Percentiles rank a stretch among this genome's conserved stretches.
phyloP scores from a whole-genome alignment of 2,329 filamentous ascomycete genomes.

The Periconia sp. region DNA sequence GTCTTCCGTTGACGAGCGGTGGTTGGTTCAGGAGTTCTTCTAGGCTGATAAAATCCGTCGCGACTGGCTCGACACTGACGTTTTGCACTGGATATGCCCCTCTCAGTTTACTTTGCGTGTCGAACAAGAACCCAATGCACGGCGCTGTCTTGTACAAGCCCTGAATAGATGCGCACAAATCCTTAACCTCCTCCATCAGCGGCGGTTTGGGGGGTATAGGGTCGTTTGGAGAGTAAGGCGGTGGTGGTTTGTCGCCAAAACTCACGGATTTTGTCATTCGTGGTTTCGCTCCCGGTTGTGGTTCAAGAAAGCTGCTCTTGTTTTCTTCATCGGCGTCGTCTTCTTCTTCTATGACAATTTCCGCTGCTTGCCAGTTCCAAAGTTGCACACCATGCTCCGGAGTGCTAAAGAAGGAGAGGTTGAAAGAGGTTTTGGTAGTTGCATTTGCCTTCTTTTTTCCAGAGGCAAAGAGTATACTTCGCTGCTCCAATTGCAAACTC shows the following conservation, averaged over 20 bases:
- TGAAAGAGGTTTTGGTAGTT: slow-evolving; percentile 31
- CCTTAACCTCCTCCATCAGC: slow-evolving; percentile 33
- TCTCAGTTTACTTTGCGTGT: slow-evolving; percentile 32
- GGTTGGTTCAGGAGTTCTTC: slow-evolving; percentile 32
- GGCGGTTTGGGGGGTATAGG: slow-evolving; percentile 10
- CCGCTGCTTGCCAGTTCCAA: slow-evolving; percentile 37
- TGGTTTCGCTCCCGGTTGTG: slow-evolving; percentile 1
- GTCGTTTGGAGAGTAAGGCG: slow-evolving; percentile 33
- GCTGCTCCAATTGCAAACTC: slow-evolving; percentile 36
- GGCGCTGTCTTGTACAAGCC: slow-evolving; percentile 23
- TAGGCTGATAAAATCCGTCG: slow-evolving; percentile 30
- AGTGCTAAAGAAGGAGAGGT: slow-evolving; percentile 33
- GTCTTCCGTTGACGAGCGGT: slow-evolving; percentile 26
- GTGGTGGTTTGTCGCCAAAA: slow-evolving; percentile 31
- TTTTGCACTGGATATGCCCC: slow-evolving; percentile 30
- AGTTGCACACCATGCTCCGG: slow-evolving; percentile 12
- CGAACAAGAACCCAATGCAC: slow-evolving; percentile 37
- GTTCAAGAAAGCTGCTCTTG: background rate
- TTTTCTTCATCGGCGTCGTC: slow-evolving; percentile 25
- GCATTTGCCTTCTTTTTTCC: slow-evolving; percentile 8
- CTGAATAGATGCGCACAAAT: slow-evolving; percentile 39
- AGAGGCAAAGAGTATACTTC: slow-evolving; percentile 26
- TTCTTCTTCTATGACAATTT: slow-evolving; percentile 36
- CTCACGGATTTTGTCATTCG: slow-evolving; percentile 36
- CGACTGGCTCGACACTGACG: slow-evolving; percentile 7